Conservation (phyloP, 2,329 filamentous ascomycete species). For the Monosporascus cannonballus region DNA sequence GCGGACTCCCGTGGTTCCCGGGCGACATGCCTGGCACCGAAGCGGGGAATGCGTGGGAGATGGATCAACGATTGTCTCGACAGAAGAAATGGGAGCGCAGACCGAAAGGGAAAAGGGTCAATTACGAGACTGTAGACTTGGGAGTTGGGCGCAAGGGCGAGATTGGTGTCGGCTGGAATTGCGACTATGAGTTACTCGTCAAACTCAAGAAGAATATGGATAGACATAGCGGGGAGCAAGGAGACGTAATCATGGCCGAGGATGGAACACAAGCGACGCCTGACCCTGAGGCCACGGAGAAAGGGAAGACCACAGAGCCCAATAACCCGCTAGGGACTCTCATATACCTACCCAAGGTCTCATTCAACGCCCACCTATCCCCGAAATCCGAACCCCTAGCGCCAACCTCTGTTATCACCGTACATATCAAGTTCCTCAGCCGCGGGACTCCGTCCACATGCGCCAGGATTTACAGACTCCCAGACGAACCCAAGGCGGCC, state of each 20-base stretch:
- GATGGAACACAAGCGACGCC: slow-evolving; percentile 3
- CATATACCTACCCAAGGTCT: slow-evolving; percentile 32
- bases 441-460: slow-evolving; percentile 66
- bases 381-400: slow-evolving; percentile 21
- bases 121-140: slow-evolving; percentile 69
- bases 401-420: slow-evolving; percentile 44
- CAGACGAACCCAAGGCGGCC: slow-evolving; percentile 27
- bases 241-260: slow-evolving; percentile 8
- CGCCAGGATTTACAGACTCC: slow-evolving; percentile 82
- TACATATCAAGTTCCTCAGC: slow-evolving; percentile 60
- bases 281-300: not conserved
- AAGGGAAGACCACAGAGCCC: not conserved
- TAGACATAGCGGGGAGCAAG: slow-evolving; percentile 9
- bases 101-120: slow-evolving; percentile 74
- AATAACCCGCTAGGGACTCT: slow-evolving; percentile 18
- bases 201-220: slow-evolving; percentile 20
- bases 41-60: slow-evolving; percentile 74
- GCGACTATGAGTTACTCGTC: slow-evolving; percentile 74
- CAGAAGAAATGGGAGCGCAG: slow-evolving; percentile 65
- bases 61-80: slow-evolving; percentile 53
- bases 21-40: slow-evolving; percentile 75
- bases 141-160: slow-evolving; percentile 74
- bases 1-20: slow-evolving; percentile 74
- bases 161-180: slow-evolving; percentile 73
- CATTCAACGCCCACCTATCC: slow-evolving; percentile 28